phyloP scores from a whole-genome alignment of 768 basidiomycete species.

The Phylloporus sp. region DNA sequence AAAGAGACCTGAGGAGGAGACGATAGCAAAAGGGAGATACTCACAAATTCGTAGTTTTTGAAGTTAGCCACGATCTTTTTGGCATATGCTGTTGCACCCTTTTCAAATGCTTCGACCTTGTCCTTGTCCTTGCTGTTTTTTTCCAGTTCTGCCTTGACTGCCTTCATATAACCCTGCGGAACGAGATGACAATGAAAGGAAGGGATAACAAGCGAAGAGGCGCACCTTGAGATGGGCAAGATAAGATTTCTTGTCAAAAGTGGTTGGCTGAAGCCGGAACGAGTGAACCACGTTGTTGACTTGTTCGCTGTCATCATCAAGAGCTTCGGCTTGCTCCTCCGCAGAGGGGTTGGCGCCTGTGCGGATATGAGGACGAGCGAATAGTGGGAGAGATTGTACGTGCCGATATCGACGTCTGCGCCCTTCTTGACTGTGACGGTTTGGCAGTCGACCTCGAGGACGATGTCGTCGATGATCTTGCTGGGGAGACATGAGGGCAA shows the following conservation, averaged over 20 bases:
- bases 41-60: constrained; percentile 91
- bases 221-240: constrained; percentile 73
- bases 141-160: constrained; percentile 64
- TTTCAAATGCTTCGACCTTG: constrained; percentile 74
- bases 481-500: constrained; percentile 38
- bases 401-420: constrained; percentile 85
- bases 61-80: constrained; percentile 90
- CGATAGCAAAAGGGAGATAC: constrained; percentile 20
- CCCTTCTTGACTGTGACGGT: constrained; percentile 68
- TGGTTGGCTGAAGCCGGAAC: constrained; percentile 79
- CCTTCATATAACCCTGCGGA: constrained; percentile 87
- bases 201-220: neutral
- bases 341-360: constrained; percentile 89
- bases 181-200: neutral
- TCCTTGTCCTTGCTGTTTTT: constrained; percentile 54
- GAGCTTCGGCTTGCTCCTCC: constrained; percentile 77
- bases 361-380: constrained; percentile 4
- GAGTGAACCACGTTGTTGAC: constrained; percentile 93
- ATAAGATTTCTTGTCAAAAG: constrained; percentile 91
- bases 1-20: neutral
- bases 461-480: constrained; percentile 72
- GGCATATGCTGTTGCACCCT: constrained; percentile 67
- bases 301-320: constrained; percentile 70
- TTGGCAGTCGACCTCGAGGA: constrained; percentile 83
- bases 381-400: constrained; percentile 11